Evolutionary conservation across 2,329 filamentous ascomycete genomes (phyloP).

Genomic region (Apiospora malaysiana): DNA sequence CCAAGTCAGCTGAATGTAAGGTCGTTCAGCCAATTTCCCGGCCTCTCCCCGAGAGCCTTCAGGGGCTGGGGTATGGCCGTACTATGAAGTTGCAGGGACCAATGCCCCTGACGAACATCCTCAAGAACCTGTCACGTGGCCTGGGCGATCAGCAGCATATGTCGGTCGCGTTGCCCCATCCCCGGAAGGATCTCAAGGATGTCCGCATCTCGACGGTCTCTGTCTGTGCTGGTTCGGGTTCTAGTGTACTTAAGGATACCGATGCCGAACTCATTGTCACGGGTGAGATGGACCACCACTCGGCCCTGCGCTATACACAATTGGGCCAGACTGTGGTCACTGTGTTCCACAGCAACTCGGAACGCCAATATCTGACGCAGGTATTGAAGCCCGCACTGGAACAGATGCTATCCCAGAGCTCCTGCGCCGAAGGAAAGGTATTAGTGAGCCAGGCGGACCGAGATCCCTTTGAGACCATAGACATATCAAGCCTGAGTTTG

Average conservation of each 20-base stretch:
- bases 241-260: constrained; percentile 72
- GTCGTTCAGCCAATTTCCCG: constrained; percentile 53
- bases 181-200: constrained; percentile 44
- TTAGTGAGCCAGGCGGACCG: constrained; percentile 79
- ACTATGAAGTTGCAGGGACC: constrained; percentile 48
- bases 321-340: constrained; percentile 81
- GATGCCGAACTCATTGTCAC: constrained; percentile 85
- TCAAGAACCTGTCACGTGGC: constrained; percentile 64
- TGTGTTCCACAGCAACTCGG: constrained; percentile 92
- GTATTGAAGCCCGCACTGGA: constrained; percentile 72
- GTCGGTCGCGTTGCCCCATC: constrained; percentile 60
- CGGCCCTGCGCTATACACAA: constrained; percentile 85
- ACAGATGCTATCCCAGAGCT: constrained; percentile 57
- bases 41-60: constrained; percentile 48
- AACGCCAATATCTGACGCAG: constrained; percentile 79
- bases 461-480: constrained; percentile 86
- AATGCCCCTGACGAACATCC: constrained; percentile 49
- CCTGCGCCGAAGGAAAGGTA: constrained; percentile 60
- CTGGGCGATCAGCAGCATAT: constrained; percentile 68
- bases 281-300: constrained; percentile 92
- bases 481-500: constrained; percentile 47
- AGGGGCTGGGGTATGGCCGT: constrained; percentile 60
- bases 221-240: constrained; percentile 90
- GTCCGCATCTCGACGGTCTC: constrained; percentile 69
- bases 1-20: constrained; percentile 42